Base-by-base conservation (phyloP, 108 stramenopile species). In the Conticribra weissflogii region DNA sequence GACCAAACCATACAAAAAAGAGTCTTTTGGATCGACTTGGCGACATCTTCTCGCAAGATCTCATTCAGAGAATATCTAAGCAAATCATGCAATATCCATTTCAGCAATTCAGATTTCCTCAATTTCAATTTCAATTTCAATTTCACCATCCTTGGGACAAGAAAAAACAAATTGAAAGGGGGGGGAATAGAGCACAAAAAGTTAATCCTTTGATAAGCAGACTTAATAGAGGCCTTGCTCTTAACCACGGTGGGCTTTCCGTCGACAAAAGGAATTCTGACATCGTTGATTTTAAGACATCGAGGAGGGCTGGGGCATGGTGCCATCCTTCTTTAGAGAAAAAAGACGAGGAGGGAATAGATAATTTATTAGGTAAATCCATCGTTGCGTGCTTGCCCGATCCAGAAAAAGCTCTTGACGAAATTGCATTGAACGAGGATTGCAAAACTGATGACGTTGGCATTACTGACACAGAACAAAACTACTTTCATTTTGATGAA, bases 241-340 rank as follows among this genome's bases (percentile, higher is more conserved):
- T 1, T 45, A 41, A 12, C 0, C 23, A 18, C n/a, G 52, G 54
- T 54, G 28, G 18, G 0, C 4, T 30, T 28, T 21, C 18, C 50
- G 5, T 9, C 56, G 15, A 24, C 7, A 61, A 61, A 7, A 53
- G 30, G 18, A 18, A 27, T 1, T 27, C 59, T 9, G 5, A 5
- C 48, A n/a, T 46, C 32, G n/a, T 44, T 16, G 14, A 67, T 56
- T 31, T 58, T 21, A 23, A 61, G 3, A 36, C 56, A 57, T 48
- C 24, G 0, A 63, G 53, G 52, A 56, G 52, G 49, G 55, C 71
- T 32, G 70, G 77, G 18, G 77, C 65, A 44, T 71, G 56, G 58
- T 78, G 77, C 54, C 77, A 57, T n/a, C 57, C 76, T 19, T 18
- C 66, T 16, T 22, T 29, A 27, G 30, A 12, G 1, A 34, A 30